A percentile compares a stretch with the other conserved stretches of the same genome.
phyloP scores from a whole-genome alignment of 2,329 filamentous ascomycete species.

The Leptosphaerulina australis region DNA sequence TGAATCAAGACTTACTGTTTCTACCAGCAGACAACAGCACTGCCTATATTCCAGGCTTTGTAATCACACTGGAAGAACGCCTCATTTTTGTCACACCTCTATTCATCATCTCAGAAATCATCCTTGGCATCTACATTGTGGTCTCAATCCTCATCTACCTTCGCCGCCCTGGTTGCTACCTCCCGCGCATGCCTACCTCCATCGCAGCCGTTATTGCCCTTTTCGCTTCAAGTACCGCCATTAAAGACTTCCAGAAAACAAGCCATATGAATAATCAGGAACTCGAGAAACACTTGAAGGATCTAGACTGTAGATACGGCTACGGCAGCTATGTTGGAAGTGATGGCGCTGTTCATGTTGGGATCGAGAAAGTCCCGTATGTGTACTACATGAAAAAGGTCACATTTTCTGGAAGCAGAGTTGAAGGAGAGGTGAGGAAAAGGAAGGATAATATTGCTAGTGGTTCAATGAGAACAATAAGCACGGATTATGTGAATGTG shows the following conservation, averaged over 20 bases:
- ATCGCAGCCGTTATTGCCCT: slow-evolving; percentile 57
- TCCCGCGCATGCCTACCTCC: slow-evolving; percentile 57
- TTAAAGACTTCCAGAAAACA: slow-evolving; percentile 42
- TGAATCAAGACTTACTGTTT: slow-evolving; percentile 51
- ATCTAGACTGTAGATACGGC: slow-evolving; percentile 42
- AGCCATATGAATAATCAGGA: slow-evolving; percentile 16
- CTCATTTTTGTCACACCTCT: slow-evolving; percentile 57
- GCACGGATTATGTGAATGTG: too few relatives aligned
- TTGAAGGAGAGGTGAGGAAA: neutral
- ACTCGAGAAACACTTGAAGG: slow-evolving; percentile 18
- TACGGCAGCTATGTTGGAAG: slow-evolving; percentile 58
- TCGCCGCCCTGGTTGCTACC: slow-evolving; percentile 48
- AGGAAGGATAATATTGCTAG: too few relatives aligned
- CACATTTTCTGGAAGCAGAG: neutral
- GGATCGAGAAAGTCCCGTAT: slow-evolving; percentile 58
- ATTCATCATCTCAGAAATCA: slow-evolving; percentile 52
- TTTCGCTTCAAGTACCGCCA: slow-evolving; percentile 54
- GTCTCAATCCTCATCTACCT: slow-evolving; percentile 53
- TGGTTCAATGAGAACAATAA: too few relatives aligned
- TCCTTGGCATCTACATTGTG: slow-evolving; percentile 53
- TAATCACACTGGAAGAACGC: slow-evolving; percentile 40
- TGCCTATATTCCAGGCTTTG: slow-evolving; percentile 15
- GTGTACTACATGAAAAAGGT: slow-evolving; percentile 4
- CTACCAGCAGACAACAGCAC: slow-evolving; percentile 1
- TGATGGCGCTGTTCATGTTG: slow-evolving; percentile 55